A percentile compares a stretch with the other conserved stretches of the same genome.
These are phyloP conservation scores for Yamadazyma atmosphaerica DNA, from an alignment of 1,139 yeast species.

Conservation along the genomic window DNA sequence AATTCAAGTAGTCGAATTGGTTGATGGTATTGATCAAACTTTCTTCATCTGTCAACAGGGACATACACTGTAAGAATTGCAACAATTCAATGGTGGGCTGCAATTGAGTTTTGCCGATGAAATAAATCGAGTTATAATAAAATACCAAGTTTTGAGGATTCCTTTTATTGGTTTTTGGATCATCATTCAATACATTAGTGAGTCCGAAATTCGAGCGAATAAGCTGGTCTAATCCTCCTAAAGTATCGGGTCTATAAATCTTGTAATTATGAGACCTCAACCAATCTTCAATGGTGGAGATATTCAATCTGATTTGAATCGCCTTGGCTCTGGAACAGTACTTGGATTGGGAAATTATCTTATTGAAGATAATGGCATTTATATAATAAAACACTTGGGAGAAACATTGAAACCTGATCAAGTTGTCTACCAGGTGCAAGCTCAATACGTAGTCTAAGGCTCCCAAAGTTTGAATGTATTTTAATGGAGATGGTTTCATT, in stretches of 20 bases:
- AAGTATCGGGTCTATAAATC: constrained; percentile 45
- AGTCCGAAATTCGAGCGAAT: constrained; percentile 19
- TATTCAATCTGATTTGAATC: constrained; percentile 81
- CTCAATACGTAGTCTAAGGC: constrained; percentile 86
- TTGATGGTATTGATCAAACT: constrained; percentile 57
- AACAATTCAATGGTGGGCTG: constrained; percentile 76
- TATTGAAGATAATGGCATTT: constrained; percentile 71
- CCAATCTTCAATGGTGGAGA: constrained; percentile 93
- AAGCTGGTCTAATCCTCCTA: constrained; percentile 31
- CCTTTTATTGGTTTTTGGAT: constrained; percentile 14
- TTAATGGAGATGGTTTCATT: constrained; percentile 83
- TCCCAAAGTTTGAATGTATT: constrained; percentile 81
- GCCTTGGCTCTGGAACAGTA: constrained; percentile 83
- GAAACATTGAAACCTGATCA: constrained; percentile 72
- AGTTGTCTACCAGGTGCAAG: constrained; percentile 75
- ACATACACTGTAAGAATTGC: constrained; percentile 89
- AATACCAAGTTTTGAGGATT: constrained; percentile 41
- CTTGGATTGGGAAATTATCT: constrained; percentile 61
- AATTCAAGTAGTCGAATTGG: constrained; percentile 61
- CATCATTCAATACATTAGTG: constrained; percentile 25
- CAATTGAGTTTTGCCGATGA: constrained; percentile 64
- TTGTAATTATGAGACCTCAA: constrained; percentile 72
- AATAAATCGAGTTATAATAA: constrained; percentile 56
- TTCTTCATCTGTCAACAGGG: constrained; percentile 57
- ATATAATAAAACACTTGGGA: constrained; percentile 81